Percentiles rank a stretch among this genome's conserved stretches.
Conservation (phyloP, 2,329 filamentous ascomycete species). For the Didymella segeticola region DNA sequence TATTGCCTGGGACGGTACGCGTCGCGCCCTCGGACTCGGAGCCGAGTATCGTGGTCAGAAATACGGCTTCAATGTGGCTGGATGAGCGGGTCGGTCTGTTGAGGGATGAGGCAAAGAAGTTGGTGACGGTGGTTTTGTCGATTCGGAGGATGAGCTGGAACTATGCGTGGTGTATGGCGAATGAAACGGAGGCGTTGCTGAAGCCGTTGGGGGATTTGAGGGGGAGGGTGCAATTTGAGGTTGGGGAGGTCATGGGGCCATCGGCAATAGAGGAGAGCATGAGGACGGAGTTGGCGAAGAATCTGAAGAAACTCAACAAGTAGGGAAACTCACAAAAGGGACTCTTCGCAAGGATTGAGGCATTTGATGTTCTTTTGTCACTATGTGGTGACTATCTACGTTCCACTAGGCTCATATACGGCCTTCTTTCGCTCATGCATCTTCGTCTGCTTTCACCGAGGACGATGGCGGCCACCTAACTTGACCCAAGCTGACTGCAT, state of each 20-base stretch:
- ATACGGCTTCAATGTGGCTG: constrained; percentile 15
- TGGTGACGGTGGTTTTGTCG: constrained; percentile 8
- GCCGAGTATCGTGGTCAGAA: background rate
- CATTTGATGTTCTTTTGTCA: background rate
- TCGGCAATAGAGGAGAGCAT: constrained; percentile 6
- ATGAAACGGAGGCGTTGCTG: constrained; percentile 15
- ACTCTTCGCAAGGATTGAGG: background rate
- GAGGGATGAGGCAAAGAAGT: constrained; percentile 13
- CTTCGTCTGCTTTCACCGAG: background rate
- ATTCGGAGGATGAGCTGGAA: constrained; percentile 16
- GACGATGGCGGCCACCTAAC: constrained; percentile 58
- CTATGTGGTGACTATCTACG: constrained; percentile 3
- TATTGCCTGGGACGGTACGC: constrained; percentile 12
- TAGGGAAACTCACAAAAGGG: background rate
- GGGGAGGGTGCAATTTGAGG: constrained; percentile 8
- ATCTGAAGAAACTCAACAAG: background rate
- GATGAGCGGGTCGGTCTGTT: constrained; percentile 15
- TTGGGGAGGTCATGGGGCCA: constrained; percentile 18
- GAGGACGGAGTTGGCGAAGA: background rate
- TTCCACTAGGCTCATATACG: background rate
- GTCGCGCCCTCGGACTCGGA: background rate
- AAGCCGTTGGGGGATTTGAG: constrained; percentile 15
- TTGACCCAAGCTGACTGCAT: constrained; percentile 54
- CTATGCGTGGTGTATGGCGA: constrained; percentile 4
- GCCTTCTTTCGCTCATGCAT: background rate